Conservation (phyloP, 192 early-diverging fungal species). For the Coemansia sp. region DNA sequence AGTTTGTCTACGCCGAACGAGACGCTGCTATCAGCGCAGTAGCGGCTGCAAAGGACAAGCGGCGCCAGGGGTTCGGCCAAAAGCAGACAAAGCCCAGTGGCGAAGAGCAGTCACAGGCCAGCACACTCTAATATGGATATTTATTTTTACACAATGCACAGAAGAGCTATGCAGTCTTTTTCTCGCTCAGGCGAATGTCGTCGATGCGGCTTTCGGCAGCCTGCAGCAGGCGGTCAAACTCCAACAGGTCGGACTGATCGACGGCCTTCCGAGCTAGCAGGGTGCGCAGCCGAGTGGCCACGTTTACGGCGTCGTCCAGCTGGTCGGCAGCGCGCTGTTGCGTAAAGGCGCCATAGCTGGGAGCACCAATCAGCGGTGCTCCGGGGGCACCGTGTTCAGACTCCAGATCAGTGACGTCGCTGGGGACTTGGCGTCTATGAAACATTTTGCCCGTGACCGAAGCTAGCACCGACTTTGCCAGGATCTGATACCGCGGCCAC, state of each 20-base stretch:
- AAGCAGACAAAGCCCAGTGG: neutral
- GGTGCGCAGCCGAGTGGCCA: slow-evolving; percentile 20
- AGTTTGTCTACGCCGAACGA: slow-evolving; percentile 20
- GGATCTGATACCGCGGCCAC: slow-evolving; percentile 25
- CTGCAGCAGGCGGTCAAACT: slow-evolving; percentile 36
- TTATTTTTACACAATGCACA: neutral
- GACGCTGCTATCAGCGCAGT: slow-evolving; percentile 4
- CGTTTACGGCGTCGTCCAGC: slow-evolving; percentile 25
- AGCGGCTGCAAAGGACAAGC: slow-evolving; percentile 21
- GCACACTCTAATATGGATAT: neutral
- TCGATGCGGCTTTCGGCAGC: slow-evolving; percentile 27
- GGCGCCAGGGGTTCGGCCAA: slow-evolving; percentile 20
- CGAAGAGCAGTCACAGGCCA: neutral
- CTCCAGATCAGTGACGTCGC: slow-evolving; percentile 3
- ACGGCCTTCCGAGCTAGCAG: slow-evolving; percentile 30
- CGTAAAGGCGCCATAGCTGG: slow-evolving; percentile 4
- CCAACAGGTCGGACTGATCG: slow-evolving; percentile 17
- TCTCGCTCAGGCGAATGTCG: slow-evolving; percentile 19
- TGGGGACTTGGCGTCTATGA: neutral
- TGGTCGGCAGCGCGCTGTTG: slow-evolving; percentile 10
- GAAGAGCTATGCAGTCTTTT: neutral
- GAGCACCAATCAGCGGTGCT: neutral
- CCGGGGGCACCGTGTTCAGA: neutral
- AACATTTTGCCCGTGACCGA: slow-evolving; percentile 14
- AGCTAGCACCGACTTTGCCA: slow-evolving; percentile 15